A percentile compares a stretch with the other conserved stretches of the same genome.
Conservation (phyloP, 352 stramenopile species). For the Pythium oligandrum region DNA sequence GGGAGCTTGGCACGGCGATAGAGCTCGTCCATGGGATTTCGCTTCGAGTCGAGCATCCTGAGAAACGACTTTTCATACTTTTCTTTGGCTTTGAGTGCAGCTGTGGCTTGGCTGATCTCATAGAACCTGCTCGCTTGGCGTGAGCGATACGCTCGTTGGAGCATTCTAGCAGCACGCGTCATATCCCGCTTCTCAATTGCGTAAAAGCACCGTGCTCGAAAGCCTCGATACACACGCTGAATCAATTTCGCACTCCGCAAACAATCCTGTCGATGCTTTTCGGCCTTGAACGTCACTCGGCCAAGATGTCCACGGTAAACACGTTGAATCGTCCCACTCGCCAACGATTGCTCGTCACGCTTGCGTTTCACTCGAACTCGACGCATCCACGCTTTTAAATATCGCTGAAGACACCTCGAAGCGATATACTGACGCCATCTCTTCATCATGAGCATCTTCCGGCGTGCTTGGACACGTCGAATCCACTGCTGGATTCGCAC, state of each 20-base stretch:
- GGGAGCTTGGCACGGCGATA: slow-evolving; percentile 49
- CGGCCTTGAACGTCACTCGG: slow-evolving; percentile 22
- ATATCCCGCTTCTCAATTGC: slow-evolving; percentile 24
- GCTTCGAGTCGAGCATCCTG: slow-evolving; percentile 40
- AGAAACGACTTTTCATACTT: slow-evolving; percentile 49
- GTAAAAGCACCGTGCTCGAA: slow-evolving; percentile 25
- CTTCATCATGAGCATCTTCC: slow-evolving; percentile 33
- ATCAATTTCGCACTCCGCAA: slow-evolving; percentile 24
- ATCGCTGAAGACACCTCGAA: slow-evolving; percentile 42
- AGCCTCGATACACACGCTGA: slow-evolving; percentile 42
- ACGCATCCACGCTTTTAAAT: slow-evolving; percentile 44
- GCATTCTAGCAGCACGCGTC: slow-evolving; percentile 24
- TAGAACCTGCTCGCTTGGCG: slow-evolving; percentile 40
- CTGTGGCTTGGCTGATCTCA: slow-evolving; percentile 49
- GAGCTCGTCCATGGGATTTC: slow-evolving; percentile 64
- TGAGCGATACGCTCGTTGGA: slow-evolving; percentile 44
- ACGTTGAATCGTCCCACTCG: slow-evolving; percentile 34
- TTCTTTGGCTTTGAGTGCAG: slow-evolving; percentile 51
- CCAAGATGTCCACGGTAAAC: slow-evolving; percentile 37
- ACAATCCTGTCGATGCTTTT: slow-evolving; percentile 24
- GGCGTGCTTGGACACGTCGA: slow-evolving; percentile 30
- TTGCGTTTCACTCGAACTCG: slow-evolving; percentile 26
- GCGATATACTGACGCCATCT: slow-evolving; percentile 40
- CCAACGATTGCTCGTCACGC: slow-evolving; percentile 31
- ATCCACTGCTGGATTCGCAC: slow-evolving; percentile 51